Evolutionary conservation across 805 yeast genomes (phyloP), one percentile per base, ranked within the genome.

Genomic region (Kluyveromyces wickerhamii): DNA sequence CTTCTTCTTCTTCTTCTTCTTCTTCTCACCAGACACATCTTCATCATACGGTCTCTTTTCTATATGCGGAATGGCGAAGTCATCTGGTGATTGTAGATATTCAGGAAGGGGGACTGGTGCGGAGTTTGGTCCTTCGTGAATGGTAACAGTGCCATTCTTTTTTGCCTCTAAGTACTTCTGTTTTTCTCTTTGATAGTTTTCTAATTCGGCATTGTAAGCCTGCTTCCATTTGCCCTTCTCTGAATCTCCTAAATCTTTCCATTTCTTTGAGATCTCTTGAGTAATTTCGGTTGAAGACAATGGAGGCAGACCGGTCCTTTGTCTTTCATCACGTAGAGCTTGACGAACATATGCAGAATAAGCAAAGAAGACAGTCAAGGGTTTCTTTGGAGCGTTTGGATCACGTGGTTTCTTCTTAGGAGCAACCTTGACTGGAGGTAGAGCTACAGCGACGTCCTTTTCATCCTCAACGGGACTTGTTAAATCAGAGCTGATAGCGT

Each of bases 331-430:
- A 37, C 79, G 74, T 42, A 88, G 69, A 24, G 69, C 64, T 42
- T 79, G 81, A 51, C 95, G 77, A 44, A 77, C 72, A 45, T 74
- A 77, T 44, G 81, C 78, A 35, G 85, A 77, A 60, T 77, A 89
- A 27, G 77, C 71, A 59, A 89, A 83, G 65, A 77, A 88, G 29
- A 84, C 81, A 15, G 96, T 87, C 52, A 85, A 67, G 11, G 98
- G 97, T 52, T 87, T 87, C 69, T 84, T 86, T 40, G 98, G 98
- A 29, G 95, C 96, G 51, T 83, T 79, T 34, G 96, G 96, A 60
- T 89, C 97, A 48, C 72, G 74, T 61, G 74, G 79, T 38, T 58
- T 60, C 45, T 65, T 67, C 57, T 67, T 67, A 15, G 52, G 47
- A 4, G 51, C 44, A n/a, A 49, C 44, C 35, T 49, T 49, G 8